These are phyloP conservation scores for Baorangia bicolor DNA, from an alignment of 768 basidiomycete genomes.

Conservation along the genomic window DNA sequence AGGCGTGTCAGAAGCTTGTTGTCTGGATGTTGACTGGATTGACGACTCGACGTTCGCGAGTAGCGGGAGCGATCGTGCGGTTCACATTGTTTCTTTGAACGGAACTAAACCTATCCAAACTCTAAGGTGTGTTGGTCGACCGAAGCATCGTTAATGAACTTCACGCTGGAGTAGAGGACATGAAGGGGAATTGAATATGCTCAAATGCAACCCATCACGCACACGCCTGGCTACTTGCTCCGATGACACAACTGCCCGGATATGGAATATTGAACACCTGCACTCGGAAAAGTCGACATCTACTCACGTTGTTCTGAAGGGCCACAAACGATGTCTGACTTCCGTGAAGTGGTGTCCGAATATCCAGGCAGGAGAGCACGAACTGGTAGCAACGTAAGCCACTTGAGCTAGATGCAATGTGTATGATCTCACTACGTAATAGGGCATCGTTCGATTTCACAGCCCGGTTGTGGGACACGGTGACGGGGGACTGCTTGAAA, in stretches of 20 bases:
- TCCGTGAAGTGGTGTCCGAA: conserved; percentile 69
- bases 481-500: conserved; percentile 71
- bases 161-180: conserved; percentile 55
- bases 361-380: conserved; percentile 46
- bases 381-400: conserved; percentile 70
- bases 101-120: conserved; percentile 54
- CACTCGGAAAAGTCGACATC: conserved; percentile 25
- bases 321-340: conserved; percentile 66
- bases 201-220: conserved; percentile 63
- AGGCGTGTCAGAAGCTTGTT: conserved; percentile 53
- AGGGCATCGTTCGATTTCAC: conserved; percentile 83
- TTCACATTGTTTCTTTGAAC: conserved; percentile 61
- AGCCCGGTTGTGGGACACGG: conserved; percentile 79
- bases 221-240: conserved; percentile 78
- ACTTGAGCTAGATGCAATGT: not conserved
- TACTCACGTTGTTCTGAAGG: conserved; percentile 44
- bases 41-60: conserved; percentile 68
- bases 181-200: conserved; percentile 72
- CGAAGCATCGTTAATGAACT: not conserved
- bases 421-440: conserved; percentile 4
- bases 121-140: conserved; percentile 50
- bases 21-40: conserved; percentile 81
- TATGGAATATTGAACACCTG: conserved; percentile 66
- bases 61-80: conserved; percentile 65
- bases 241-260: conserved; percentile 74